Base-by-base conservation (phyloP, 2,329 filamentous ascomycete genomes). In the Neofusicoccum cordaticola region DNA sequence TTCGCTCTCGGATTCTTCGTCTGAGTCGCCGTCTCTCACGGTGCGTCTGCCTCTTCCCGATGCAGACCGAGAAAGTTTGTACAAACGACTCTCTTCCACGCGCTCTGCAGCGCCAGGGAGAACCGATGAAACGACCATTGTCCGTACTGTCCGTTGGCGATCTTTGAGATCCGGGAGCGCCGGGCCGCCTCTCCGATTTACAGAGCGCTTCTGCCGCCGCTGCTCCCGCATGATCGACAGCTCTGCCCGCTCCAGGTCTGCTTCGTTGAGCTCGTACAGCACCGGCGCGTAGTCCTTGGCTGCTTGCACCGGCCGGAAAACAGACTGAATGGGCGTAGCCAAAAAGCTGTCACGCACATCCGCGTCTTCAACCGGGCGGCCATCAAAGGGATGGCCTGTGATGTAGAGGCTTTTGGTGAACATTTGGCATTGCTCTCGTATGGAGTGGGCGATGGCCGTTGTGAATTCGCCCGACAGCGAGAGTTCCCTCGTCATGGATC, bases 151-250 rank as follows among this genome's bases (percentile, higher is more conserved):
- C 60, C 94, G 88, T 78, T 95, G 94, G 63, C 93, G 87, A 71
- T 99, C 95, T 75, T 96, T 97, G 65, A 99, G 87, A 79, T 99
- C 95, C n/a, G 95, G 95, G 45, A 99, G 82, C 66, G 92, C 90
- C 5, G 95, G 95, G 0, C 95, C 95, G 68, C 95, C 95, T 71
- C 95, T 88, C 67, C 95, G 86, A 75, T 97, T 98, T 71, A 97
- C 91, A 6, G 95, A 97, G 53, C 95, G 88, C 81, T 99, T 99
- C 79, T 98, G 93, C 60, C 93, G 87, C 70, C 95, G 85, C 77
- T 98, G 93, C 75, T 99, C 95, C 69, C 95, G 87, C 65, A 95
- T 93, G 71, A 98, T 94, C 44, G 93, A 95, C 35, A 93, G 87
- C 76, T 99, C 95, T 62, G 93, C 94, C 67, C 90, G 87, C 77